Base-by-base conservation (phyloP, 371 early-diverging fungal species). In the Mucor velutinosus region DNA sequence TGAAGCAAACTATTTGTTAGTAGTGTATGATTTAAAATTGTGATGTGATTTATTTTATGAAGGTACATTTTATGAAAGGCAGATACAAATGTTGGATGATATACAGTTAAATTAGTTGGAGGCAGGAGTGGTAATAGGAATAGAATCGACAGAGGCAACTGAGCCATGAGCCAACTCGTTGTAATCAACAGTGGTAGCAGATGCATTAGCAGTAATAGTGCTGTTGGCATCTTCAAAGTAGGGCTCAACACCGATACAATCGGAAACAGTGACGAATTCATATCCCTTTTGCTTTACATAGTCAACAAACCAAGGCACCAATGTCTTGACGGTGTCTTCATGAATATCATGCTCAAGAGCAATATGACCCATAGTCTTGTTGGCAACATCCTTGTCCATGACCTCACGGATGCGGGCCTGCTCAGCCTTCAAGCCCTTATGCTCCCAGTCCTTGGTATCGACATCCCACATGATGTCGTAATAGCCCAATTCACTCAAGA, bases 381-480 rank as follows among this genome's bases (percentile, higher is more conserved):
- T 51, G 6, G 67, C 64, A 37, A 58, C 47, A 25, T 64, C 69
- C 1, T 65, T 58, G 23, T 75, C 62, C 25, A 70, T 53, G 6
- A 66, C 73, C 5, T 39, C 37, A 8, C 60, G 60, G 47, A 71
- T 72, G 12, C 60, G 57, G 1, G 37, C 12, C 59, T 73, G 47
- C 45, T 78, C 76, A 17, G 47, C 33, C 2, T 37, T 25, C 10
- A 81, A 55, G 47, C 66, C 64, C 35, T 73, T 65, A 0, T 67
- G 63, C 10, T 60, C 33, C 84, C 84, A 88, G 66, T 88, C 88
- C 43, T 79, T 73, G 32, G 81, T 78, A 69, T 88, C 86, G 53
- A 86, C 76, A 65, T 85, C 84, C 88, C 88, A 88, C 62, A 77
- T 72, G 45, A 86, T 70, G 47, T 84, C 74, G 23, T 75, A 70